These are phyloP conservation scores for Oryza glumipatula DNA, from an alignment of 176 grass and related monocot species.

Conservation along the genomic window DNA sequence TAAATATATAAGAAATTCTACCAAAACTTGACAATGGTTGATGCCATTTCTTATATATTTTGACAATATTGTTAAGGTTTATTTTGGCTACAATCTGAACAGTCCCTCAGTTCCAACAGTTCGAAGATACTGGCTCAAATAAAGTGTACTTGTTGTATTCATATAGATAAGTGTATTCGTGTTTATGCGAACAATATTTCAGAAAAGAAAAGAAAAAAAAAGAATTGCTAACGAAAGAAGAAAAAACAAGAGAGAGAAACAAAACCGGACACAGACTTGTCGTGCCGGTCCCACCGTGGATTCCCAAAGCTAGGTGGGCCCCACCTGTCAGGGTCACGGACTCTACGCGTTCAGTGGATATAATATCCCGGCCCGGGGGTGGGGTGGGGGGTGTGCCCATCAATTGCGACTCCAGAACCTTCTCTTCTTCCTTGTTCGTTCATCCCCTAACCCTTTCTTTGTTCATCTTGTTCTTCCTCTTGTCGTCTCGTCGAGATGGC, in stretches of 20 bases:
- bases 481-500: conserved; percentile 40
- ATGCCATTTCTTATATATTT: no score
- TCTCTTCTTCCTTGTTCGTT: neutral
- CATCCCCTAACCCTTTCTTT: neutral
- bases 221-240: no score
- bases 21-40: no score
- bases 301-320: neutral
- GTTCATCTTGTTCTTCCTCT: neutral
- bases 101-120: no score
- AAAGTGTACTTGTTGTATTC: no score
- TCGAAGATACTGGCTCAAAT: no score
- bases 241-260: neutral
- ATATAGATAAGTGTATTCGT: no score
- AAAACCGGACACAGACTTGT: neutral
- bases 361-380: neutral
- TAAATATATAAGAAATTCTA: no score
- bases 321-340: conserved; percentile 12
- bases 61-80: no score
- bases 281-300: neutral
- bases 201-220: no score
- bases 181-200: no score
- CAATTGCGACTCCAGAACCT: conserved; percentile 40
- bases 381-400: neutral
- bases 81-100: no score
- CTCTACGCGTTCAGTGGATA: neutral